phyloP scores from a whole-genome alignment of 1,284 basidiomycete genomes.

The Lentinula novae-zelandiae region DNA sequence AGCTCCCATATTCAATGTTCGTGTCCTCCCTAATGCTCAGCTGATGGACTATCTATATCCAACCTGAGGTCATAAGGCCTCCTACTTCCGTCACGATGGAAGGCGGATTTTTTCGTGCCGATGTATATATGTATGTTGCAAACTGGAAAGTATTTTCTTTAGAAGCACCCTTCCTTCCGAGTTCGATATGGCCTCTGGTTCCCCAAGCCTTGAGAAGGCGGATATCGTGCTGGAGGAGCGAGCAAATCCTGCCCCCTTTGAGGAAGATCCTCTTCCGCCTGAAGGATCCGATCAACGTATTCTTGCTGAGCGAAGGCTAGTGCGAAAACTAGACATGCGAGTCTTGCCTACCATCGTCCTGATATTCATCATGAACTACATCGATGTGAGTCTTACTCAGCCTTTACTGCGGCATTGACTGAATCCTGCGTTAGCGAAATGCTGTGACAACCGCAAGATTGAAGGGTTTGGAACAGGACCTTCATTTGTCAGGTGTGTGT shows the following conservation, averaged over 20 bases:
- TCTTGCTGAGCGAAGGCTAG: constrained; percentile 36
- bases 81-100: not conserved
- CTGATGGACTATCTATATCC: not conserved
- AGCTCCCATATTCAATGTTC: not conserved
- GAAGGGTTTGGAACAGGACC: constrained; percentile 57
- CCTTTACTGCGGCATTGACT: not conserved
- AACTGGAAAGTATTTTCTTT: not conserved
- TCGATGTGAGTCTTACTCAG: constrained; percentile 44
- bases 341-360: constrained; percentile 58
- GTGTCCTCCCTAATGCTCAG: not conserved
- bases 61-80: not conserved
- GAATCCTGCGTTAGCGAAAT: constrained; percentile 38
- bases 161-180: not conserved
- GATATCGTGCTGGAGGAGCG: constrained; percentile 7
- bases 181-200: not conserved
- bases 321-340: constrained; percentile 56
- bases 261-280: constrained; percentile 13
- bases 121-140: not conserved
- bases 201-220: constrained; percentile 1
- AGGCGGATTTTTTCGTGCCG: not conserved
- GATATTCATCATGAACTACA: constrained; percentile 69
- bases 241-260: not conserved
- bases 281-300: constrained; percentile 15
- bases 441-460: constrained; percentile 58
- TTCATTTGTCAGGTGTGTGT: constrained; percentile 40